These are phyloP conservation scores for Rauvolfia tetraphylla DNA, from an alignment of 257 asterid genomes.

Conservation along the genomic window DNA sequence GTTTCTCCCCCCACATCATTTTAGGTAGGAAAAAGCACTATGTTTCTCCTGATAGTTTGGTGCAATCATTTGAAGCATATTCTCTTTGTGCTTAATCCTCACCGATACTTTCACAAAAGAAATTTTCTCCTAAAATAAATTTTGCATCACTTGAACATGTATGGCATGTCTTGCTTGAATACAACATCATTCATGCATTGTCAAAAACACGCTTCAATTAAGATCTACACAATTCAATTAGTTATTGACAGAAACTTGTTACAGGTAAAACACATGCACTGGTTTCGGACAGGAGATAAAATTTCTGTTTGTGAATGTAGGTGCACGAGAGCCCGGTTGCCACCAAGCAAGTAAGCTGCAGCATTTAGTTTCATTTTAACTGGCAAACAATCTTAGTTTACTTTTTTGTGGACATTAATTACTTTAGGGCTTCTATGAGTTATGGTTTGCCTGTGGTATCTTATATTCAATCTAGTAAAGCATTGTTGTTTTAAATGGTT, in stretches of 20 bases:
- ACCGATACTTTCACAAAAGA: background rate
- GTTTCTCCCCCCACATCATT: background rate
- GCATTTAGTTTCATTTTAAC: conserved; percentile 7
- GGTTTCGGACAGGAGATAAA: conserved; percentile 79
- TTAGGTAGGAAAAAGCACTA: background rate
- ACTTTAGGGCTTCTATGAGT: background rate
- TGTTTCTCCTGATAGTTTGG: background rate
- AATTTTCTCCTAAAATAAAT: background rate
- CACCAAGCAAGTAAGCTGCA: conserved; percentile 81
- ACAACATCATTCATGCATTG: background rate
- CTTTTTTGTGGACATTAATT: background rate
- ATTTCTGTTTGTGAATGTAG: conserved; percentile 89
- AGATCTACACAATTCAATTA: background rate
- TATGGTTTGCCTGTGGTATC: background rate
- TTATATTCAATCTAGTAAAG: background rate
- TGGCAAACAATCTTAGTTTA: background rate
- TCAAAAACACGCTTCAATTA: background rate
- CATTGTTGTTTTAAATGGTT: background rate
- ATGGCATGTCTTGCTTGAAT: background rate
- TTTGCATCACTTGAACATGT: background rate
- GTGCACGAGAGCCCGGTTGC: conserved; percentile 85
- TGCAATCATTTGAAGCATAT: background rate
- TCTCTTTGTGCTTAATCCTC: background rate
- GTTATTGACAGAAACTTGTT: conserved; percentile 11
- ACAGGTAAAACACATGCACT: conserved; percentile 94